Evolutionary conservation across 2,329 filamentous ascomycete species (phyloP).

Genomic region (Setomelanomma holmii): DNA sequence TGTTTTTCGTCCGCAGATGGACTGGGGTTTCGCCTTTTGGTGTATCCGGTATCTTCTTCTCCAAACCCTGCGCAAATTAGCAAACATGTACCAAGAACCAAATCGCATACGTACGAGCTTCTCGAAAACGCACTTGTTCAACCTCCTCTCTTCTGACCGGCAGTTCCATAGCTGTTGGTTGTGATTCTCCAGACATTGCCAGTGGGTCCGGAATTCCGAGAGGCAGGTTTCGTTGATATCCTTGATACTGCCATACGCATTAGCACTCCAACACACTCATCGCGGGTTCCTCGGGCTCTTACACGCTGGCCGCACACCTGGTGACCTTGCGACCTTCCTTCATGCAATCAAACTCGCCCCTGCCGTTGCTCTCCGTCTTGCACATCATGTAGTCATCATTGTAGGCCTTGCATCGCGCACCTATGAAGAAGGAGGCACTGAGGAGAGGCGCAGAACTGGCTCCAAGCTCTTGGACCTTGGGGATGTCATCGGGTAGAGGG

Average conservation of each 20-base stretch:
- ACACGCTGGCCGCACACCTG: conserved; percentile 95
- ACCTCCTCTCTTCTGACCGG: conserved; percentile 81
- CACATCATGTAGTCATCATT: conserved; percentile 99
- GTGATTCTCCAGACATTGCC: conserved; percentile 94
- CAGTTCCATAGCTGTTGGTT: conserved; percentile 99
- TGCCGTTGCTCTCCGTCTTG: conserved; percentile 92
- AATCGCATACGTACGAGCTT: conserved; percentile 78
- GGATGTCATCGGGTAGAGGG: conserved; percentile 89
- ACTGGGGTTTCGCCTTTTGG: conserved; percentile 58
- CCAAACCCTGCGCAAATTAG: conserved; percentile 51
- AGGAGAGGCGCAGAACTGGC: conserved; percentile 90
- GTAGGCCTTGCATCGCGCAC: conserved; percentile 90
- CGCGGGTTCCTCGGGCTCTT: conserved; percentile 37
- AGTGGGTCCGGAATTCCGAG: conserved; percentile 88
- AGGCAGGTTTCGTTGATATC: conserved; percentile 97
- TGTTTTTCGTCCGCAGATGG: conserved; percentile 58
- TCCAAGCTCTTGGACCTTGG: conserved; percentile 91
- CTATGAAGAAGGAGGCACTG: conserved; percentile 95
- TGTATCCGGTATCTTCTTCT: conserved; percentile 60
- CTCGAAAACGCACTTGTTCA: conserved; percentile 95
- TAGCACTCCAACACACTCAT: conserved; percentile 6
- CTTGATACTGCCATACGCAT: conserved; percentile 69
- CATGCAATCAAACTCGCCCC: conserved; percentile 92
- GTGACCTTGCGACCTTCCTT: conserved; percentile 97
- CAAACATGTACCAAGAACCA: background rate